Evolutionary conservation across 305 asterid genomes (phyloP).

Genomic region (Solanum aculeatissimum): DNA sequence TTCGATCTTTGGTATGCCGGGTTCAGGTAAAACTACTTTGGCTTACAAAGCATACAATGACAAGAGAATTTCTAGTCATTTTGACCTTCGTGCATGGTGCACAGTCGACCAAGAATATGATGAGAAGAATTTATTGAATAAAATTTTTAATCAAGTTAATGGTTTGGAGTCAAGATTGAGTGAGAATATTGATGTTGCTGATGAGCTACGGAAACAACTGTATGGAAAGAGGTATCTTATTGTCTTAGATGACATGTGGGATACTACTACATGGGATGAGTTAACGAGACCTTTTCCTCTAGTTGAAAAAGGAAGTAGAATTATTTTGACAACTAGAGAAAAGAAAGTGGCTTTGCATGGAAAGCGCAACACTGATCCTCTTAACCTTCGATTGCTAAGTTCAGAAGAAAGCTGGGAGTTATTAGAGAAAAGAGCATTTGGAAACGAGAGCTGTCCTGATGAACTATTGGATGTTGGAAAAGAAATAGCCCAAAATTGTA

Average conservation of each 20-base stretch:
- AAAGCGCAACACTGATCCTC: not conserved
- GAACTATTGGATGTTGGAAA: not conserved
- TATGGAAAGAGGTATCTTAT: not conserved
- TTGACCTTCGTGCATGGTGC: too few species aligned
- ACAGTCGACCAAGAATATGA: too few species aligned
- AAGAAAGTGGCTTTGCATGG: not conserved
- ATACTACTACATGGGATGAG: not conserved
- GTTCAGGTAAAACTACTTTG: too few species aligned
- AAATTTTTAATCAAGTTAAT: not conserved
- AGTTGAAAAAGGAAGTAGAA: not conserved
- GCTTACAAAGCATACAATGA: too few species aligned
- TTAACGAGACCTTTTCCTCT: not conserved
- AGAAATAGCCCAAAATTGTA: not conserved
- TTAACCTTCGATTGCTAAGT: not conserved
- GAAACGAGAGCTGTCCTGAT: not conserved
- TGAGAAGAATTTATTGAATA: not conserved
- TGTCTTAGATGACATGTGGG: not conserved
- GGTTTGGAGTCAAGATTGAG: not conserved
- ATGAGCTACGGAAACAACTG: not conserved
- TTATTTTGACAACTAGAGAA: not conserved
- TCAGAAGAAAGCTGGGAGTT: not conserved
- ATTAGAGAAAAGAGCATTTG: not conserved
- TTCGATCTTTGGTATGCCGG: not conserved
- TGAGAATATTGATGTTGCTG: not conserved
- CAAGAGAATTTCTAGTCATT: too few species aligned